Evolutionary conservation across 805 yeast species (phyloP).

Genomic region (Yamadazyma paraphyllophila): DNA sequence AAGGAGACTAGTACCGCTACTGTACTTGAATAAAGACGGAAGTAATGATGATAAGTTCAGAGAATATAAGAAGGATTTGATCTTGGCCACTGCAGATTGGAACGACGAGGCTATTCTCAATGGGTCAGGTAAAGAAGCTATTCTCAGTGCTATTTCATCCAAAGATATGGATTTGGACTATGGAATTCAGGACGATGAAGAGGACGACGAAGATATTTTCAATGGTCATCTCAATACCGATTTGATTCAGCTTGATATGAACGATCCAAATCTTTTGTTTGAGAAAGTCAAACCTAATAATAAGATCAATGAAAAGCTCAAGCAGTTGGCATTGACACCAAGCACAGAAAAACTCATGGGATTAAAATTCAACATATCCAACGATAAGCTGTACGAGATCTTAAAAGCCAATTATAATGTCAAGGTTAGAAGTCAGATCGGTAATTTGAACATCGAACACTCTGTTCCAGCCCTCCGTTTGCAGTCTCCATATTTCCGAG

Average conservation of each 20-base stretch:
- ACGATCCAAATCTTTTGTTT: slow-evolving; percentile 79
- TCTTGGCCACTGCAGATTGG: slow-evolving; percentile 77
- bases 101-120: slow-evolving; percentile 62
- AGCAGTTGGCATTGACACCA: slow-evolving; percentile 44
- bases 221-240: slow-evolving; percentile 55
- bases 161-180: slow-evolving; percentile 10
- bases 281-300: slow-evolving; percentile 24
- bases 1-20: slow-evolving; percentile 22
- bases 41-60: slow-evolving; percentile 37
- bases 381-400: slow-evolving; percentile 81
- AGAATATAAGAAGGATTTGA: slow-evolving; percentile 50
- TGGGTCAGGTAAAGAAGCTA: slow-evolving; percentile 26
- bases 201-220: slow-evolving; percentile 69
- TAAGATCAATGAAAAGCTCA: slow-evolving; percentile 9
- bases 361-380: slow-evolving; percentile 76
- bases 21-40: slow-evolving; percentile 32
- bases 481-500: slow-evolving; percentile 90
- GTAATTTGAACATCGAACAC: slow-evolving; percentile 88
- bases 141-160: not conserved
- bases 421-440: slow-evolving; percentile 88
- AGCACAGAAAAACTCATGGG: slow-evolving; percentile 52
- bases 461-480: slow-evolving; percentile 81
- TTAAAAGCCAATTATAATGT: slow-evolving; percentile 85
- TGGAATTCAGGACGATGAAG: slow-evolving; percentile 31
- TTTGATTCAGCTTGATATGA: slow-evolving; percentile 67